A percentile compares a stretch with the other conserved stretches of the same genome.
Conservation (phyloP, 176 grass and related monocot species). For the Ensete ventricosum region DNA sequence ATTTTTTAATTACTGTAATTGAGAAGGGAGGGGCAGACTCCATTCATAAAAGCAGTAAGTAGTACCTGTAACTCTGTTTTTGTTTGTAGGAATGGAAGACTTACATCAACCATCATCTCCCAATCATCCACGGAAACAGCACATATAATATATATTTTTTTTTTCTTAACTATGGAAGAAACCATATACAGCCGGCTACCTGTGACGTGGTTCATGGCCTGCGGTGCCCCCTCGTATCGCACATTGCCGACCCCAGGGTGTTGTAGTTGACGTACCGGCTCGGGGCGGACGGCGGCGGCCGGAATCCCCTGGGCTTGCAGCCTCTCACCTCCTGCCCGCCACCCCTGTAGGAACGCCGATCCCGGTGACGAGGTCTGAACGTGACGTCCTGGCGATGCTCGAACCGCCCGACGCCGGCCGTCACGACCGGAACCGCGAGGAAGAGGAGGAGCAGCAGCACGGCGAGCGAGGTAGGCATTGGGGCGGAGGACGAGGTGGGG, state of each 20-base stretch:
- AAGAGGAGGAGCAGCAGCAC: slow-evolving; percentile 26
- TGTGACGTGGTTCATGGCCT: slow-evolving; percentile 21
- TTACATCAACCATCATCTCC: slow-evolving; percentile 5
- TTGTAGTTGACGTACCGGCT: slow-evolving; percentile 80
- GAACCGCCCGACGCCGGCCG: neutral
- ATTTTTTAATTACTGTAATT: too few species aligned
- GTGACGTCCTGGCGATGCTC: neutral
- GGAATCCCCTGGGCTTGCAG: slow-evolving; percentile 60
- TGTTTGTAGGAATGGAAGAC: neutral
- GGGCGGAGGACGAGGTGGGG: neutral
- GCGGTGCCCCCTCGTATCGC: slow-evolving; percentile 18
- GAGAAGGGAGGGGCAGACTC: too few species aligned
- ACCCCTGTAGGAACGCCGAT: slow-evolving; percentile 18
- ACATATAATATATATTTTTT: neutral
- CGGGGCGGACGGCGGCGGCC: slow-evolving; percentile 57
- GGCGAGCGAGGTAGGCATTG: slow-evolving; percentile 17
- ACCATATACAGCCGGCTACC: neutral
- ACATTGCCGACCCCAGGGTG: slow-evolving; percentile 45
- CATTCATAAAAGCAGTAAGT: too few species aligned
- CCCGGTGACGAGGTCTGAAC: neutral
- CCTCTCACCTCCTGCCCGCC: slow-evolving; percentile 27
- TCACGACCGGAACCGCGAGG: neutral
- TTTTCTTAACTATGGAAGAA: too few species aligned
- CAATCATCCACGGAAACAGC: too few species aligned
- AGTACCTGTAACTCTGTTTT: too few species aligned